Evolutionary conservation across 164 flowering plant genomes (phyloP).

Genomic region (Houttuynia cordata): DNA sequence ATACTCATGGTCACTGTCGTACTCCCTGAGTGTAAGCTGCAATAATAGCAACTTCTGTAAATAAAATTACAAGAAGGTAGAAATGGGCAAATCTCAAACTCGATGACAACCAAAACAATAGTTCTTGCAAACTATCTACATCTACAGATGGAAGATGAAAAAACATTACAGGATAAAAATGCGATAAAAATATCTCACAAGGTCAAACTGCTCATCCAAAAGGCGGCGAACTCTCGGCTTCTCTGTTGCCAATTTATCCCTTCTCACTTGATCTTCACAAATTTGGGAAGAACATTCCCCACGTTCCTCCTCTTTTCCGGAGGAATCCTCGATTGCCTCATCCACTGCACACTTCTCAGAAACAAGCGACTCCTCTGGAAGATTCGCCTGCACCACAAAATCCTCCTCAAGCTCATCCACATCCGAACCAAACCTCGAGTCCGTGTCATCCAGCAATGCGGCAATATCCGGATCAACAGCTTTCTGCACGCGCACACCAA

Average conservation of each 20-base stretch:
- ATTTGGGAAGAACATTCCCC: neutral
- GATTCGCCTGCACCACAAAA: conserved; percentile 68
- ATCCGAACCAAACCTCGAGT: conserved; percentile 71
- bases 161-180: too few relatives aligned
- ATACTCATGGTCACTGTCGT: conserved; percentile 29
- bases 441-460: conserved; percentile 63
- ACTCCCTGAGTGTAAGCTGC: too few relatives aligned
- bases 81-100: too few relatives aligned
- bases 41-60: too few relatives aligned
- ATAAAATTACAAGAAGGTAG: too few relatives aligned
- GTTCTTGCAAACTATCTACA: too few relatives aligned
- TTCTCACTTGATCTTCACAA: conserved; percentile 35
- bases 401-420: conserved; percentile 91
- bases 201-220: too few relatives aligned
- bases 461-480: conserved; percentile 72
- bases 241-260: too few relatives aligned
- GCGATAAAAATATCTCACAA: too few relatives aligned
- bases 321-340: conserved; percentile 8
- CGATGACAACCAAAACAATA: too few relatives aligned
- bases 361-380: conserved; percentile 19
- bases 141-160: too few relatives aligned
- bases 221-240: too few relatives aligned
- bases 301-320: conserved; percentile 1
- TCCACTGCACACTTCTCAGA: conserved; percentile 9
- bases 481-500: conserved; percentile 54